Evolutionary conservation across 1,284 basidiomycete species (phyloP).

Genomic region (Fistulina hepatica): DNA sequence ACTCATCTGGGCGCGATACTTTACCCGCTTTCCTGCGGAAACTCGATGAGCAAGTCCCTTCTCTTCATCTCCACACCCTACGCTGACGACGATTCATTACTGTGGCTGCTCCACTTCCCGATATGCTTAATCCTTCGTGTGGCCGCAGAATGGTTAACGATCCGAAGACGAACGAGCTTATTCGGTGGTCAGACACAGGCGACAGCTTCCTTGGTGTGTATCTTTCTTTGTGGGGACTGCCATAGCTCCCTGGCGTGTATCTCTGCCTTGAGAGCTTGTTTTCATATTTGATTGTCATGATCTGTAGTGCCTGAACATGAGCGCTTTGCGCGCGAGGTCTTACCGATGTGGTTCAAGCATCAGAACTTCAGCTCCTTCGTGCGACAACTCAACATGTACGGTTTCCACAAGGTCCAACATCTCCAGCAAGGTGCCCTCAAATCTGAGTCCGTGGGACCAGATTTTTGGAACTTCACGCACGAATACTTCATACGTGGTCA

Average conservation of each 20-base stretch:
- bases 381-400: slow-evolving; percentile 96
- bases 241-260: slow-evolving; percentile 6
- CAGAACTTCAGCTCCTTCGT: slow-evolving; percentile 92
- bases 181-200: slow-evolving; percentile 83
- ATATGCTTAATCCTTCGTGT: slow-evolving; percentile 3
- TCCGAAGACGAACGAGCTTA: slow-evolving; percentile 69
- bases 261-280: slow-evolving; percentile 4
- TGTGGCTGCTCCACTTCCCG: slow-evolving; percentile 7
- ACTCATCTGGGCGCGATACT: background rate
- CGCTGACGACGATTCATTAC: background rate
- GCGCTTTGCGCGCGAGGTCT: slow-evolving; percentile 81
- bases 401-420: slow-evolving; percentile 93
- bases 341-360: slow-evolving; percentile 95
- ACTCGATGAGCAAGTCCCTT: slow-evolving; percentile 65
- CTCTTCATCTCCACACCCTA: slow-evolving; percentile 7
- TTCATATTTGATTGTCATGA: slow-evolving; percentile 6
- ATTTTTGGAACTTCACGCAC: slow-evolving; percentile 92
- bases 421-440: slow-evolving; percentile 90
- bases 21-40: slow-evolving; percentile 84
- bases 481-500: slow-evolving; percentile 84
- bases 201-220: slow-evolving; percentile 81
- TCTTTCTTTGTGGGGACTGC: slow-evolving; percentile 1
- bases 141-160: slow-evolving; percentile 84
- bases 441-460: slow-evolving; percentile 47
- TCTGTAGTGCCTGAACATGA: slow-evolving; percentile 83